These are phyloP conservation scores for Hebeloma cylindrosporum DNA, from an alignment of 768 basidiomycete species.

Conservation along the genomic window DNA sequence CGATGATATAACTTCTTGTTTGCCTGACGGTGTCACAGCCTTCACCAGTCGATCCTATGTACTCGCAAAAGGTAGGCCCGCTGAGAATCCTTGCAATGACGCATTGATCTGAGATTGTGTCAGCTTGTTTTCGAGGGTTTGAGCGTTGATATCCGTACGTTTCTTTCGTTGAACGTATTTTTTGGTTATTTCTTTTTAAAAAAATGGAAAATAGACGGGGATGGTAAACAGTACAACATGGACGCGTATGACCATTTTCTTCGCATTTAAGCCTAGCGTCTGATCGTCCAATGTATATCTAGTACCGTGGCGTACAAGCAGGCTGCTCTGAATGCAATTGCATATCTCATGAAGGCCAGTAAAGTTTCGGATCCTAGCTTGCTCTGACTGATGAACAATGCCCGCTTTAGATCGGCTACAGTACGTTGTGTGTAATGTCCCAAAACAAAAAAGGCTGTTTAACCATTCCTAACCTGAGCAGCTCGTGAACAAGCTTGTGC, in stretches of 20 bases:
- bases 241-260: constrained; percentile 50
- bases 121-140: constrained; percentile 76
- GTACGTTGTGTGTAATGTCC: too few relatives aligned
- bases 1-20: background rate
- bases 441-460: too few relatives aligned
- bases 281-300: background rate
- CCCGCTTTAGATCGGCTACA: constrained; percentile 61
- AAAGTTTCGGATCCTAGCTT: background rate
- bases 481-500: constrained; percentile 77
- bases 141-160: constrained; percentile 67
- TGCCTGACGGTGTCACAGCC: constrained; percentile 39
- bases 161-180: background rate
- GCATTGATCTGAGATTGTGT: background rate
- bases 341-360: constrained; percentile 65
- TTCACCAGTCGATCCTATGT: constrained; percentile 72
- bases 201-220: constrained; percentile 48
- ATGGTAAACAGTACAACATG: constrained; percentile 77
- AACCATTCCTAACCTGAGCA: too few relatives aligned
- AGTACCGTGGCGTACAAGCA: constrained; percentile 80
- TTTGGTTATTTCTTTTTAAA: background rate
- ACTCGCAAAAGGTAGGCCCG: constrained; percentile 56
- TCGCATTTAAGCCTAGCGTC: background rate
- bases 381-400: background rate
- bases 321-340: constrained; percentile 74
- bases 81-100: background rate